A percentile compares a stretch with the other conserved stretches of the same genome.
Evolutionary conservation across 169 alveolate genomes (phyloP).

Genomic region (Cryptosporidium meleagridis): DNA sequence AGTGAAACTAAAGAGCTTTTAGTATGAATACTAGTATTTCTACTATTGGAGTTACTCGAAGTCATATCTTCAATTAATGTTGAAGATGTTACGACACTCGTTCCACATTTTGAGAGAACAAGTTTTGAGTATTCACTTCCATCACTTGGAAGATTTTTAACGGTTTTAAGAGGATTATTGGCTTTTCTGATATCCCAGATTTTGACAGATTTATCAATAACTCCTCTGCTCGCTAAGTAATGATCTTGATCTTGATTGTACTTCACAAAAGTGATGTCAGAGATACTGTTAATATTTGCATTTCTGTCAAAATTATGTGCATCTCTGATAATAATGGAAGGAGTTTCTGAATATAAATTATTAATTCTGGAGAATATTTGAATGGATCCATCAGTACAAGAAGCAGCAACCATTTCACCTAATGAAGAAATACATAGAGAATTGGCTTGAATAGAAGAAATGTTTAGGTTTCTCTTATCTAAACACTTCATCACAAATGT

Average conservation of each 20-base stretch:
- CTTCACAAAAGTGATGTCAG: slow-evolving; percentile 35
- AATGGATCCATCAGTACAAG: slow-evolving; percentile 66
- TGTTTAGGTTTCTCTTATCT: slow-evolving; percentile 29
- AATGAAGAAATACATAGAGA: slow-evolving; percentile 31
- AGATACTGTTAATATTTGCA: slow-evolving; percentile 12
- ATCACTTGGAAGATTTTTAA: slow-evolving; percentile 26
- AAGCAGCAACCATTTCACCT: slow-evolving; percentile 38
- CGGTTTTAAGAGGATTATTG: slow-evolving; percentile 6
- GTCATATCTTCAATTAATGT: neutral
- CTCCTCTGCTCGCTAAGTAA: slow-evolving; percentile 48
- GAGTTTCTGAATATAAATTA: slow-evolving; percentile 50
- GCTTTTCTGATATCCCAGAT: slow-evolving; percentile 66
- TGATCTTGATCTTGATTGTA: neutral
- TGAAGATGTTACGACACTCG: slow-evolving; percentile 15
- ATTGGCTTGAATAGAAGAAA: slow-evolving; percentile 44
- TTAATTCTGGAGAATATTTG: slow-evolving; percentile 35
- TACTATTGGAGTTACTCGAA: neutral
- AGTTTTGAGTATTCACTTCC: slow-evolving; percentile 23
- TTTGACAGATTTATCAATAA: slow-evolving; percentile 19
- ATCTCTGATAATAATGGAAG: slow-evolving; percentile 40
- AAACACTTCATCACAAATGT: slow-evolving; percentile 32
- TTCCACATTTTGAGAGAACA: slow-evolving; percentile 8
- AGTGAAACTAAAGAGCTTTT: slow-evolving; percentile 12
- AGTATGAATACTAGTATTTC: neutral
- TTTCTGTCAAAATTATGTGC: slow-evolving; percentile 22